Conservation (phyloP, 352 stramenopile species). For the Globisporangium heterothallicum region DNA sequence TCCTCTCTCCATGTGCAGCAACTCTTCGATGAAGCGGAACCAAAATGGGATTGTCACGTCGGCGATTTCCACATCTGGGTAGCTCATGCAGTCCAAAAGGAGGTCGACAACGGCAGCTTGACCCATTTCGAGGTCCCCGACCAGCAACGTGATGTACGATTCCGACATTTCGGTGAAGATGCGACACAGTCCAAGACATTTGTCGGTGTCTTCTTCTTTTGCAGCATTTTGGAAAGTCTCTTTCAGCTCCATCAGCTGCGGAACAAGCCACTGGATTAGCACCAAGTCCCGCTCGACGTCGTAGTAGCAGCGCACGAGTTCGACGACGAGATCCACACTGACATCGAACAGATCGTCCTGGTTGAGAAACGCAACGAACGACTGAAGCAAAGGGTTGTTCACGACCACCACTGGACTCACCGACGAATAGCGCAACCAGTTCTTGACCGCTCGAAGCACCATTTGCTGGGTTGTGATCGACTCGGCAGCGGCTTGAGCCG, state of each 20-base stretch:
- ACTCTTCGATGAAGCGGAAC: conserved; percentile 55
- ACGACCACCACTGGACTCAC: conserved; percentile 38
- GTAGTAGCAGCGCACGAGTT: conserved; percentile 65
- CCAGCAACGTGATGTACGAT: conserved; percentile 72
- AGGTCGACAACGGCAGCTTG: conserved; percentile 72
- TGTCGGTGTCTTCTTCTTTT: conserved; percentile 63
- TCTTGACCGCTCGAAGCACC: conserved; percentile 51
- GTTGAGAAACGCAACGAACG: conserved; percentile 50
- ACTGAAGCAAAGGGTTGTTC: conserved; percentile 65
- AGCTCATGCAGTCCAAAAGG: conserved; percentile 86
- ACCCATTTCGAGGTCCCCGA: conserved; percentile 51
- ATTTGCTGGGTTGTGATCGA: conserved; percentile 40
- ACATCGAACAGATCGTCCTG: conserved; percentile 83
- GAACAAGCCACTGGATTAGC: conserved; percentile 76
- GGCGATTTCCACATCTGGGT: conserved; percentile 69
- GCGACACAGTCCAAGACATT: conserved; percentile 71
- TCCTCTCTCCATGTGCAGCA: conserved; percentile 20
- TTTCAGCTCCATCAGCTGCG: conserved; percentile 64
- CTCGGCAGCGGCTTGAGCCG: conserved; percentile 15
- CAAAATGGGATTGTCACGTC: conserved; percentile 86
- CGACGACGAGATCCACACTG: conserved; percentile 74
- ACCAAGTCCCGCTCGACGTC: conserved; percentile 34
- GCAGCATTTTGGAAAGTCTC: conserved; percentile 44
- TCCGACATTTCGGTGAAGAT: conserved; percentile 91
- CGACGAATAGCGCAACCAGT: conserved; percentile 57